Conservation (phyloP, 495 filamentous ascomycete species). For the Penicillium pancosmium region DNA sequence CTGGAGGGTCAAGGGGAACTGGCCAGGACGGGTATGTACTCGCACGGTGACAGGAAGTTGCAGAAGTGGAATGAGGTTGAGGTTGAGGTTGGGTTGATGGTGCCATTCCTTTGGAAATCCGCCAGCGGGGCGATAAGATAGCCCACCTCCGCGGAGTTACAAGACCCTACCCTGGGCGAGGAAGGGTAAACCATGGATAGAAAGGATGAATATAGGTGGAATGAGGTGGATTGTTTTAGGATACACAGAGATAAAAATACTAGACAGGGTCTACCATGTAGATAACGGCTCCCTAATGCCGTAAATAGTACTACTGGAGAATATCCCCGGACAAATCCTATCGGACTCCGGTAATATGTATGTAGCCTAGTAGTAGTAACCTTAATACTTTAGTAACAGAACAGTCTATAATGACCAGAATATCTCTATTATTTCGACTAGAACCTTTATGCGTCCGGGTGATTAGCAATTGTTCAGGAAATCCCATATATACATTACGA, state of each 20-base stretch:
- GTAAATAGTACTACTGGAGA: too few relatives aligned
- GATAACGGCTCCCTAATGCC: too few relatives aligned
- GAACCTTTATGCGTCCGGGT: background rate
- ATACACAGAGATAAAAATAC: too few relatives aligned
- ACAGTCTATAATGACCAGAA: too few relatives aligned
- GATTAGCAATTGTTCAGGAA: background rate
- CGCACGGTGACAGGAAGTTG: background rate
- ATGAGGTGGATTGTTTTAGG: too few relatives aligned
- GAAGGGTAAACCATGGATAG: too few relatives aligned
- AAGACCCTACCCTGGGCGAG: background rate
- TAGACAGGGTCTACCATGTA: too few relatives aligned
- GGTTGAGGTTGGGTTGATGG: background rate
- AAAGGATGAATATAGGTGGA: too few relatives aligned
- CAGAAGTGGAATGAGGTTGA: background rate
- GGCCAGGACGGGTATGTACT: background rate
- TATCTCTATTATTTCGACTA: background rate
- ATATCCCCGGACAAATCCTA: too few relatives aligned
- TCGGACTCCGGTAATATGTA: too few relatives aligned
- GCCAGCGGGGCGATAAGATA: constrained; percentile 13
- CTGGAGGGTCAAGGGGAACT: background rate
- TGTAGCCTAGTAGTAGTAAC: too few relatives aligned
- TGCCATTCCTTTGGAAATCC: background rate
- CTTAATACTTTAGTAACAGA: too few relatives aligned
- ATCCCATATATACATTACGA: constrained; percentile 6
- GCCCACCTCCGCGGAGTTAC: background rate